These are phyloP conservation scores for Pseudogymnoascus sp. DNA, from an alignment of 2,329 filamentous ascomycete species.

Conservation along the genomic window DNA sequence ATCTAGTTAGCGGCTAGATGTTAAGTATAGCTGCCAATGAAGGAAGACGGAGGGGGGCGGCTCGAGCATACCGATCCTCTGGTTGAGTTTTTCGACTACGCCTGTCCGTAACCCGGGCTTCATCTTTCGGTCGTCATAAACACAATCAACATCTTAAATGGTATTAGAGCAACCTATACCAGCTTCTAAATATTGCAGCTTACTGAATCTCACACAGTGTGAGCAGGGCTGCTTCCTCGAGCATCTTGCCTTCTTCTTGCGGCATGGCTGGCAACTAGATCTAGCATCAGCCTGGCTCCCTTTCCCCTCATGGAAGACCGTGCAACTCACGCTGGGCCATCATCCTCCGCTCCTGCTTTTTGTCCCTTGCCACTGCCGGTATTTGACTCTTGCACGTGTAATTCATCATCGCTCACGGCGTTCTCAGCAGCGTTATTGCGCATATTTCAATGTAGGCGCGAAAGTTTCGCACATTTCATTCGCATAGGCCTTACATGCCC, in stretches of 20 bases:
- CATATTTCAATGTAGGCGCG: background rate
- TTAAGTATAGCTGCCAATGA: background rate
- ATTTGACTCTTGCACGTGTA: background rate
- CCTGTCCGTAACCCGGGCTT: conserved; percentile 29
- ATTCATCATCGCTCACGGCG: background rate
- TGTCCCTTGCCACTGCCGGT: conserved; percentile 3
- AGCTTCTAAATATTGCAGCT: conserved; percentile 11
- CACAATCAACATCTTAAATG: conserved; percentile 22
- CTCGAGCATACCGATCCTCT: conserved; percentile 25
- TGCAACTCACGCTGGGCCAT: conserved; percentile 13
- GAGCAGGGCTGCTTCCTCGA: conserved; percentile 37
- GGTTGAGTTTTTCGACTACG: conserved; percentile 28
- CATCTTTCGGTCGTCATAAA: conserved; percentile 28
- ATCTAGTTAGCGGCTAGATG: conserved; percentile 14
- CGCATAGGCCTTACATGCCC: background rate
- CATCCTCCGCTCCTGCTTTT: conserved; percentile 9
- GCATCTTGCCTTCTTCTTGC: conserved; percentile 40
- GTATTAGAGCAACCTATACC: background rate
- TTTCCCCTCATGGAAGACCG: background rate
- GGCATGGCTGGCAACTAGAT: conserved; percentile 34
- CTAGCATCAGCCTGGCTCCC: background rate
- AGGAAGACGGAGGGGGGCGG: background rate
- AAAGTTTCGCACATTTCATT: background rate
- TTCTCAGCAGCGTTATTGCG: background rate
- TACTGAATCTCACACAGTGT: conserved; percentile 32